Evolutionary conservation across 345 rosid species (phyloP), one percentile per base, ranked within the genome.

Genomic region (Euphorbia tirucalli): DNA sequence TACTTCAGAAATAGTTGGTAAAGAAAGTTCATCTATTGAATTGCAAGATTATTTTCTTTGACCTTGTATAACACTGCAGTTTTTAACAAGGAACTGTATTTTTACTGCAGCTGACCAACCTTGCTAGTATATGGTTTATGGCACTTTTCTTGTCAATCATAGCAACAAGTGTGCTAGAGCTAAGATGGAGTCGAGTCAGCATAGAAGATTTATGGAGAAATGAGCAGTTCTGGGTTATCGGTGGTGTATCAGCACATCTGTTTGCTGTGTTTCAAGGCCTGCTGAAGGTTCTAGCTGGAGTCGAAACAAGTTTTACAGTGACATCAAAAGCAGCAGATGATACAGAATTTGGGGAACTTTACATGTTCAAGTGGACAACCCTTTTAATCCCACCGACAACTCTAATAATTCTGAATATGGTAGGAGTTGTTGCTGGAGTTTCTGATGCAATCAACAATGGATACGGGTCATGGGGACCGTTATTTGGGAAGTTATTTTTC

Each of bases 141-240:
- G 98, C 96, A 0, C 91, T 94, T 61, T 92, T 94, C 79, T 67
- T 94, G 59, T 90, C 97, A 69, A 94, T 94, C 77, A 94, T 94
- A 1, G 89, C 92, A 21, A 92, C 98, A 0, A 86, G 96, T 7
- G 77, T 94, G 27, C 83, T 94, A 13, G 98, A 94, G 74, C 94
- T 94, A 4, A 83, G 98, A 14, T 94, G 97, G 98, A 94, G 98
- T 28, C 82, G 83, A 3, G 97, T 94, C 25, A 87, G 93, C 88
- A 92, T 92, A 25, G 87, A 86, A 62, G 98, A 90, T 52, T 89
- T 88, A 79, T 94, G 97, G 98, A 85, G 98, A 41, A 94, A 94
- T 74, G 98, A 94, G 82, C 98, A 94, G 66, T 94, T 94, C 75
- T 94, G 97, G 98, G 98, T 94, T 6, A 94, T 92, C 7, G 97